phyloP scores from a whole-genome alignment of 768 basidiomycete genomes.

The Suillus weaverae region DNA sequence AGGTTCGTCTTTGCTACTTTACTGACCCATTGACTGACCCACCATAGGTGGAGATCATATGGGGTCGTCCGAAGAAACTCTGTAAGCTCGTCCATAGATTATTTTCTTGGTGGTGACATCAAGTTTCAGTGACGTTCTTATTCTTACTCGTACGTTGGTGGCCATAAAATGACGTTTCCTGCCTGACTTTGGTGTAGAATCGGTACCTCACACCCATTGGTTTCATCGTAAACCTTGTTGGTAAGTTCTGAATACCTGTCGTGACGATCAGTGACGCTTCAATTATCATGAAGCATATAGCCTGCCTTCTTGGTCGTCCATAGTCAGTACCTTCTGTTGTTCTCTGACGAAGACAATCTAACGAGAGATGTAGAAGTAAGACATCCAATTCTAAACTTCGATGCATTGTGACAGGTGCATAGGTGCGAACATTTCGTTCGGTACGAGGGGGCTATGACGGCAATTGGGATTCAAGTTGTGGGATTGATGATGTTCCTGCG shows the following conservation, averaged over 20 bases:
- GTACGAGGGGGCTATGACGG: slow-evolving; percentile 50
- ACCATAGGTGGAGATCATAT: slow-evolving; percentile 36
- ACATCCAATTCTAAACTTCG: background rate
- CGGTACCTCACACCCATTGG: slow-evolving; percentile 64
- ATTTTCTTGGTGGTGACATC: background rate
- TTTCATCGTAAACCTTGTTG: slow-evolving; percentile 56
- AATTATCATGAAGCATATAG: slow-evolving; percentile 15
- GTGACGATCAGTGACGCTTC: background rate
- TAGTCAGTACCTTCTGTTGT: background rate
- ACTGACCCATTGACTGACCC: background rate
- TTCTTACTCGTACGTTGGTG: slow-evolving; percentile 37
- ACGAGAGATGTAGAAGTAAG: slow-evolving; percentile 10
- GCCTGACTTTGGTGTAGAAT: slow-evolving; percentile 43
- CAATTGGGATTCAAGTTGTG: slow-evolving; percentile 38
- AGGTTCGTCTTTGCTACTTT: slow-evolving; percentile 24
- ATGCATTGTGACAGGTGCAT: background rate
- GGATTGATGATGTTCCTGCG: slow-evolving; percentile 47
- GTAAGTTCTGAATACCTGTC: slow-evolving; percentile 11
- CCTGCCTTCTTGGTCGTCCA: slow-evolving; percentile 16
- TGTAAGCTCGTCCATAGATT: slow-evolving; percentile 26
- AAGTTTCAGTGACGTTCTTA: slow-evolving; percentile 31
- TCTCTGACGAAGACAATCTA: background rate
- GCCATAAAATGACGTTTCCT: background rate
- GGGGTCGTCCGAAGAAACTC: slow-evolving; percentile 35
- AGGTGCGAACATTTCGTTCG: slow-evolving; percentile 50